These are phyloP conservation scores for Penicillium sp. DNA, from an alignment of 2,329 filamentous ascomycete species.

Conservation along the genomic window DNA sequence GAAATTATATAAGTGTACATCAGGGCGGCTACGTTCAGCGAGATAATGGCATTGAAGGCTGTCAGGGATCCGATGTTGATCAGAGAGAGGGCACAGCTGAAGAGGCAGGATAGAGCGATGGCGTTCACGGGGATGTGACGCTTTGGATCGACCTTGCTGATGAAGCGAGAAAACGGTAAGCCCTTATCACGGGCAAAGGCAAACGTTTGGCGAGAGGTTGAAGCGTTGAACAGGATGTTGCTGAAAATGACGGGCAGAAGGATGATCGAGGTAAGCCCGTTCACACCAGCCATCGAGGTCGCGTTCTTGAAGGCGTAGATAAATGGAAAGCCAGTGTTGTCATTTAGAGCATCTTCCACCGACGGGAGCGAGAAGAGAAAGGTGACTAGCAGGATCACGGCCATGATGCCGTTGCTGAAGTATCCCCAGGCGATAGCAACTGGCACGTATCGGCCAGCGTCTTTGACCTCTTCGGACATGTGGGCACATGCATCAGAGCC, in stretches of 20 bases:
- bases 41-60: constrained; percentile 57
- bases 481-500: constrained; percentile 32
- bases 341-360: constrained; percentile 38
- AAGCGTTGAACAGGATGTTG: constrained; percentile 43
- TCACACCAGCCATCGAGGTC: constrained; percentile 26
- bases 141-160: constrained; percentile 40
- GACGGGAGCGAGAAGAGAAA: constrained; percentile 44
- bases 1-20: constrained; percentile 55
- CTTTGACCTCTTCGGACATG: constrained; percentile 52
- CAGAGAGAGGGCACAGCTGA: constrained; percentile 44
- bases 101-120: constrained; percentile 32
- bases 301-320: constrained; percentile 49
- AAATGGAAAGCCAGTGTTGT: constrained; percentile 48
- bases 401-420: constrained; percentile 47
- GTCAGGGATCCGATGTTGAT: constrained; percentile 56
- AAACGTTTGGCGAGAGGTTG: constrained; percentile 44
- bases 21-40: constrained; percentile 50
- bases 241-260: constrained; percentile 42
- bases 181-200: constrained; percentile 50
- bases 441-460: constrained; percentile 48
- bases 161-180: constrained; percentile 45
- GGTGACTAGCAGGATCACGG: constrained; percentile 46
- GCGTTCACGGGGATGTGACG: constrained; percentile 49
- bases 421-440: constrained; percentile 48
- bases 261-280: constrained; percentile 43